Percentiles rank a stretch among this genome's conserved stretches.
Conservation (phyloP, 2,329 filamentous ascomycete genomes). For the Aureobasidium sp. region DNA sequence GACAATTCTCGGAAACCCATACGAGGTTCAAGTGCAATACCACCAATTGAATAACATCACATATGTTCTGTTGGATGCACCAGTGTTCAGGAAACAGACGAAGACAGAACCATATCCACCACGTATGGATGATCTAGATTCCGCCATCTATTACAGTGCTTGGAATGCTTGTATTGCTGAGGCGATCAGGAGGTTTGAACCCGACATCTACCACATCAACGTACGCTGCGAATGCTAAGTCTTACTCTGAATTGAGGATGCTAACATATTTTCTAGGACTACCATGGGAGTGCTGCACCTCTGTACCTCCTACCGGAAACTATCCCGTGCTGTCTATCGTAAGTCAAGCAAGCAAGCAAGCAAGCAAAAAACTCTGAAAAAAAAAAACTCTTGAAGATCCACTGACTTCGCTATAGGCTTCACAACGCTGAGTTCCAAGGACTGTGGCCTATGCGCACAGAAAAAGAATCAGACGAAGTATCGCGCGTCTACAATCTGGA, state of each 20-base stretch:
- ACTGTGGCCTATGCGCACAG: conserved; percentile 57
- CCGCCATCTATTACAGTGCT: conserved; percentile 58
- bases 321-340: conserved; percentile 51
- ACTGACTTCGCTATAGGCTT: conserved; percentile 25
- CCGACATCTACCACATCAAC: conserved; percentile 59
- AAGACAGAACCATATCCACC: conserved; percentile 56
- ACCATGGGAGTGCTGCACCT: conserved; percentile 54
- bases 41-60: conserved; percentile 57
- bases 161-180: conserved; percentile 64
- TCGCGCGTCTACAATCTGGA: conserved; percentile 56
- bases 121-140: conserved; percentile 61
- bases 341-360: background rate
- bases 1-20: conserved; percentile 50
- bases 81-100: conserved; percentile 56
- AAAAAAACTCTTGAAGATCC: too few species aligned
- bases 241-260: too few species aligned
- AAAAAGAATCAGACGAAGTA: conserved; percentile 53
- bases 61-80: conserved; percentile 58
- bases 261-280: conserved; percentile 28
- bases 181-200: conserved; percentile 51
- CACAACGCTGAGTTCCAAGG: conserved; percentile 64
- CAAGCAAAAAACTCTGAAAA: too few species aligned
- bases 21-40: conserved; percentile 55
- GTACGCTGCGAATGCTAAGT: conserved; percentile 17
- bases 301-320: conserved; percentile 55